A percentile compares a stretch with the other conserved stretches of the same genome.
phyloP scores from a whole-genome alignment of 2,329 filamentous ascomycete species.

The Phyllosticta citriasiana region DNA sequence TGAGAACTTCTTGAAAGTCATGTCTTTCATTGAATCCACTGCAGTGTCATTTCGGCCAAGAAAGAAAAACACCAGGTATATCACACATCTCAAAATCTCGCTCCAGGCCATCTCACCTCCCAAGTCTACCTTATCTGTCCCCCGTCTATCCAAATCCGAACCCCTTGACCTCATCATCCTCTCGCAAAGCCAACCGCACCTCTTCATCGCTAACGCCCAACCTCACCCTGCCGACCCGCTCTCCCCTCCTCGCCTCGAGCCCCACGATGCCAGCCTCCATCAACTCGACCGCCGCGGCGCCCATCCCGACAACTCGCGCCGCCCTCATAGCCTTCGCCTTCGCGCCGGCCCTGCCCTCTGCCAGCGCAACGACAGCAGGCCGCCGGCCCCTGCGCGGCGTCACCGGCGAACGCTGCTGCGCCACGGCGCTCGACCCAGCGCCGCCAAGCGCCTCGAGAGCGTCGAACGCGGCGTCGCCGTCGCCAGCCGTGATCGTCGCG shows the following conservation, averaged over 20 bases:
- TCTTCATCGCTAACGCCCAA: constrained; percentile 85
- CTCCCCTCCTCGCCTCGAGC: constrained; percentile 65
- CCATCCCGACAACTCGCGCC: constrained; percentile 50
- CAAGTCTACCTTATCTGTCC: background rate
- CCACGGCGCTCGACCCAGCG: constrained; percentile 14
- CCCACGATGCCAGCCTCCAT: constrained; percentile 82
- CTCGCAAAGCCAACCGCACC: constrained; percentile 74
- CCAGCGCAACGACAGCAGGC: constrained; percentile 21
- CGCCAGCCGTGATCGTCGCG: constrained; percentile 11
- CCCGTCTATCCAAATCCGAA: constrained; percentile 48
- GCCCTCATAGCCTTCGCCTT: constrained; percentile 22
- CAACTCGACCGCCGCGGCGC: constrained; percentile 68
- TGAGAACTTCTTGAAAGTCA: too few species aligned
- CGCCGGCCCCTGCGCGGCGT: constrained; percentile 14
- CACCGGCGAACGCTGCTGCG: constrained; percentile 10
- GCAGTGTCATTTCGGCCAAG: too few species aligned
- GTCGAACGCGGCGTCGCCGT: constrained; percentile 13
- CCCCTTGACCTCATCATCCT: constrained; percentile 77
- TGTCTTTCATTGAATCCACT: too few species aligned
- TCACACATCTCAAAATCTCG: background rate
- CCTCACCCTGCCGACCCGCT: constrained; percentile 78
- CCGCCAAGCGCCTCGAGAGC: constrained; percentile 13
- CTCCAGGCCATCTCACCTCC: background rate
- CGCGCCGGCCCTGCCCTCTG: constrained; percentile 19
- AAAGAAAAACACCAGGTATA: background rate